Evolutionary conservation across 1,284 basidiomycete genomes (phyloP).

Genomic region (Papiliotrema nemorosa): DNA sequence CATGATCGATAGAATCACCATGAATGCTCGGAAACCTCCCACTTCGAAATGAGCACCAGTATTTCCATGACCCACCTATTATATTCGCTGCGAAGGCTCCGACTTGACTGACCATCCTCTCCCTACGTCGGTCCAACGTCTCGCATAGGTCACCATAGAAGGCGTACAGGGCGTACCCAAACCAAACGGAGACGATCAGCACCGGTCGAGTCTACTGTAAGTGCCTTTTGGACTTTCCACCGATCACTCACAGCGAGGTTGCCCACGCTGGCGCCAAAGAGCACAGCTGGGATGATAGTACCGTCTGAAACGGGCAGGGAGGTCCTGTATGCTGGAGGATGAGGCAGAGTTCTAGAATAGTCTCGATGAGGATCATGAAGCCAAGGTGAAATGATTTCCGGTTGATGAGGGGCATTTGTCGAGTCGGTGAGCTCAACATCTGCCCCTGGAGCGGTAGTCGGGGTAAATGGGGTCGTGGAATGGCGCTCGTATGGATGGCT

Average conservation of each 20-base stretch:
- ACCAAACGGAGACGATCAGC: constrained; percentile 4
- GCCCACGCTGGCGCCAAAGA: constrained; percentile 8
- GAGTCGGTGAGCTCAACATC: no score
- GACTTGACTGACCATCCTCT: neutral
- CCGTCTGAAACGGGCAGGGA: constrained; percentile 1
- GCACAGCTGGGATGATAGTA: constrained; percentile 6
- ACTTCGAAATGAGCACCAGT: constrained; percentile 1
- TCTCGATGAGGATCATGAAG: no score
- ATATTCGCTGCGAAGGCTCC: constrained; percentile 2
- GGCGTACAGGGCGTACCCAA: constrained; percentile 5
- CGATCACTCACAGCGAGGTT: constrained; percentile 5
- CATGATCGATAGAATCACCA: neutral
- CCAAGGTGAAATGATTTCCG: no score
- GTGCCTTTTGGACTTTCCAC: no score
- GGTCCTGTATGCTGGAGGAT: no score
- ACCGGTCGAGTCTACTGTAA: constrained; percentile 4
- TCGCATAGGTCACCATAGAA: constrained; percentile 5
- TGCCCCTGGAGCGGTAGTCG: no score
- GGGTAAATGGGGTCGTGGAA: no score
- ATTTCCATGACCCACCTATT: neutral
- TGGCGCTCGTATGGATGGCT: no score
- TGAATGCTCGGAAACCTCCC: constrained; percentile 2
- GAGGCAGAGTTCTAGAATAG: no score
- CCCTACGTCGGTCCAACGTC: constrained; percentile 5
- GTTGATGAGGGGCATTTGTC: no score